These are phyloP conservation scores for Trichaptum fuscoviolaceum DNA, from an alignment of 768 basidiomycete genomes.

Conservation along the genomic window DNA sequence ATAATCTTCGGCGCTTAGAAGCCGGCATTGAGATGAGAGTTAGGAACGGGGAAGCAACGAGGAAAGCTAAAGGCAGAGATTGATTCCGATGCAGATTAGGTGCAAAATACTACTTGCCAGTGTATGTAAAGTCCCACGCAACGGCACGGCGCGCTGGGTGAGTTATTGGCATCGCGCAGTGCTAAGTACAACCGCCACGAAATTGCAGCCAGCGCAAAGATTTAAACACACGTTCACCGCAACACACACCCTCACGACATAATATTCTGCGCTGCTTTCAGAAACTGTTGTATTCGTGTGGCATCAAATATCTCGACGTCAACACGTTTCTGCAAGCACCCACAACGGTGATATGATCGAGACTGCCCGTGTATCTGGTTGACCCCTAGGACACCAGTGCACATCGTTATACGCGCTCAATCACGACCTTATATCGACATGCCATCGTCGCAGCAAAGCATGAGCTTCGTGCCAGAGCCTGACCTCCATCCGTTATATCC, in stretches of 20 bases:
- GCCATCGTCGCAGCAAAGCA: conserved; percentile 23
- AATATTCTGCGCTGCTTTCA: background rate
- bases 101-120: background rate
- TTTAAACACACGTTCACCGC: background rate
- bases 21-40: background rate
- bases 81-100: background rate
- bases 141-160: background rate
- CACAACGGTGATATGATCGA: background rate
- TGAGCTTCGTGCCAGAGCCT: conserved; percentile 68
- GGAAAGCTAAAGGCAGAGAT: background rate
- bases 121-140: background rate
- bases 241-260: background rate
- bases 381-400: background rate
- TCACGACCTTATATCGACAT: background rate
- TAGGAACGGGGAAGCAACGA: background rate
- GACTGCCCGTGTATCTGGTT: background rate
- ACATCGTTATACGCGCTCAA: background rate
- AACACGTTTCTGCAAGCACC: background rate
- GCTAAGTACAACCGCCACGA: background rate
- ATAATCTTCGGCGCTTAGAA: background rate
- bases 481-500: conserved; percentile 80
- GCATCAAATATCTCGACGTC: background rate
- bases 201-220: background rate
- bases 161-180: background rate
- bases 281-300: background rate